These are phyloP conservation scores for Vigna hirtella DNA, from an alignment of 306 rosid genomes.

Conservation along the genomic window DNA sequence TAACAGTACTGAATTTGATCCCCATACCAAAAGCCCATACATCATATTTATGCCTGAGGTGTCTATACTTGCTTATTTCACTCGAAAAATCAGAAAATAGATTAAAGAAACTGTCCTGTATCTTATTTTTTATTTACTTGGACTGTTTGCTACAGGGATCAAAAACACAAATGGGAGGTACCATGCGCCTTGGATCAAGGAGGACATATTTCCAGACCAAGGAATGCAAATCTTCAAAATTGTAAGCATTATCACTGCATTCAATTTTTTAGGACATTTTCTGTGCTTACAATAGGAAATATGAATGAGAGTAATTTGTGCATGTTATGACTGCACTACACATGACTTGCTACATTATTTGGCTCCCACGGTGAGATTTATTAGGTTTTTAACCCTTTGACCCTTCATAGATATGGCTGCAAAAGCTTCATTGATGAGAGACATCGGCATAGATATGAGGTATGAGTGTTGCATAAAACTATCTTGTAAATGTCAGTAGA, in stretches of 20 bases:
- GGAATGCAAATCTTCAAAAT: constrained; percentile 83
- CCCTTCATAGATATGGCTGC: constrained; percentile 58
- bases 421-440: constrained; percentile 76
- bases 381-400: constrained; percentile 49
- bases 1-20: constrained; percentile 86
- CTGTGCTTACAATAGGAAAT: constrained; percentile 1
- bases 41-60: constrained; percentile 99
- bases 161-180: constrained; percentile 94
- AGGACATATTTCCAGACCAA: constrained; percentile 73
- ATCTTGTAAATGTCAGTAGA: constrained; percentile 1
- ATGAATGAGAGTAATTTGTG: constrained; percentile 9
- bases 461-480: constrained; percentile 38
- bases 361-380: constrained; percentile 26
- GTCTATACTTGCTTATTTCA: constrained; percentile 37
- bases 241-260: constrained; percentile 59
- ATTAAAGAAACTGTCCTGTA: not conserved
- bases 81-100: constrained; percentile 8
- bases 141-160: constrained; percentile 66
- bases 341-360: not conserved
- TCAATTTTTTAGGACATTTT: not conserved
- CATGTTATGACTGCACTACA: constrained; percentile 32
- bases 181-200: constrained; percentile 97
- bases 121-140: constrained; percentile 21
- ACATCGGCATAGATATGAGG: constrained; percentile 94
- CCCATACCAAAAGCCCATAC: constrained; percentile 70